These are phyloP conservation scores for Paramecium sexaurelia DNA, from an alignment of 73 alveolate genomes.

Conservation along the genomic window DNA sequence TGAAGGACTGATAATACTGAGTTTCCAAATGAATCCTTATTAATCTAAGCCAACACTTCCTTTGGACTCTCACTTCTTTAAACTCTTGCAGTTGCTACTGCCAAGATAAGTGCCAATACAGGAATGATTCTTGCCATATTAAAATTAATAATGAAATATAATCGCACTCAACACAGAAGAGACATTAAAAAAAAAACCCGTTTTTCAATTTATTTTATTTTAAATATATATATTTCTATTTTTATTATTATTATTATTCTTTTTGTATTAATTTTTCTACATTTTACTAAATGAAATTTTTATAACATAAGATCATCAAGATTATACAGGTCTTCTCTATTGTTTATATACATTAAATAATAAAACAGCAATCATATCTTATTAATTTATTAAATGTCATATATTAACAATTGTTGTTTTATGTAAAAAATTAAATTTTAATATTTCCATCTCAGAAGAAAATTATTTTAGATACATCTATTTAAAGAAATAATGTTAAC, in stretches of 20 bases:
- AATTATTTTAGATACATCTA: too few relatives aligned
- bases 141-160: conserved; percentile 3
- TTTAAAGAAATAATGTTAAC: too few relatives aligned
- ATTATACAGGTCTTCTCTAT: not conserved
- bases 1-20: conserved; percentile 42
- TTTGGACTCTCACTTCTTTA: conserved; percentile 37
- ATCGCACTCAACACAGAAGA: not conserved
- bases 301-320: not conserved
- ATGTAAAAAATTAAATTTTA: not conserved
- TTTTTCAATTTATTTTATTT: not conserved
- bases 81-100: conserved; percentile 23
- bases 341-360: too few relatives aligned
- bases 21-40: conserved; percentile 45
- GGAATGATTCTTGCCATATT: conserved; percentile 27
- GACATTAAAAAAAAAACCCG: conserved; percentile 33
- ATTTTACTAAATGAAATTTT: not conserved
- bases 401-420: not conserved
- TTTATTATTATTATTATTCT: not conserved
- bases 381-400: not conserved
- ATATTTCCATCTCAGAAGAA: not conserved
- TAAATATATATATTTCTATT: not conserved
- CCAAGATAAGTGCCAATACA: conserved; percentile 25
- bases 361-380: not conserved
- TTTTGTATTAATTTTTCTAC: not conserved
- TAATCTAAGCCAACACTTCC: conserved; percentile 29